Conservation (phyloP, 2,329 filamentous ascomycete species). For the Colletotrichum horii region DNA sequence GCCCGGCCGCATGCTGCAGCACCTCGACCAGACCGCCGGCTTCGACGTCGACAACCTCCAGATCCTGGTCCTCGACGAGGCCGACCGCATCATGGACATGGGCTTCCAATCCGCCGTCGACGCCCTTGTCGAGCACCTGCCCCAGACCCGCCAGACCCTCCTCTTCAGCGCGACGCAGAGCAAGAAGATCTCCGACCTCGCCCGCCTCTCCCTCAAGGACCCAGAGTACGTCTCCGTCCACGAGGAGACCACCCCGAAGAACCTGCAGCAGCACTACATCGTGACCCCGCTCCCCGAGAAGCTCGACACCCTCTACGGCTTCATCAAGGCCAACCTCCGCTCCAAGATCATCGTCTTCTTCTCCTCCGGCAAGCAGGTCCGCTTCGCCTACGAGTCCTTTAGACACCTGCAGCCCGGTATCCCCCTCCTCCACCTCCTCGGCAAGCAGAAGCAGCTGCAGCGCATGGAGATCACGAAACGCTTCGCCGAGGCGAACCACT, state of each 20-base stretch:
- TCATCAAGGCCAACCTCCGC: slow-evolving; percentile 89
- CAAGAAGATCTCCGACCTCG: slow-evolving; percentile 90
- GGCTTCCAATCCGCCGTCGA: slow-evolving; percentile 91
- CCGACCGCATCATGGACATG: slow-evolving; percentile 97
- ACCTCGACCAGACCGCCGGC: slow-evolving; percentile 90
- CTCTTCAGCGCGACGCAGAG: slow-evolving; percentile 97
- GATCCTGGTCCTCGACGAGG: slow-evolving; percentile 93
- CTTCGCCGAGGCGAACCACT: slow-evolving; percentile 80
- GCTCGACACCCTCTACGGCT: slow-evolving; percentile 89
- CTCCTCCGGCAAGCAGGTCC: slow-evolving; percentile 93
- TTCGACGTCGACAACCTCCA: slow-evolving; percentile 91
- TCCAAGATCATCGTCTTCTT: slow-evolving; percentile 95
- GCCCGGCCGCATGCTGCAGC: slow-evolving; percentile 92
- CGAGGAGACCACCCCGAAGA: slow-evolving; percentile 83
- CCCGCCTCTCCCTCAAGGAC: slow-evolving; percentile 83
- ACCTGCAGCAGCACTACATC: slow-evolving; percentile 90
- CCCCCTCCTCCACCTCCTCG: slow-evolving; percentile 89
- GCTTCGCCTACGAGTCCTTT: slow-evolving; percentile 94
- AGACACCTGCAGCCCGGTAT: slow-evolving; percentile 94
- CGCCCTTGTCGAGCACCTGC: slow-evolving; percentile 90
- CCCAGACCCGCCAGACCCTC: slow-evolving; percentile 84
- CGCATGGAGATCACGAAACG: slow-evolving; percentile 85
- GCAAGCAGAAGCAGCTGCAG: slow-evolving; percentile 89
- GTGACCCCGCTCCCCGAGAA: slow-evolving; percentile 86
- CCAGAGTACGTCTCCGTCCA: slow-evolving; percentile 97